Evolutionary conservation across 352 stramenopile genomes (phyloP).

Genomic region (Globisporangium nunn): DNA sequence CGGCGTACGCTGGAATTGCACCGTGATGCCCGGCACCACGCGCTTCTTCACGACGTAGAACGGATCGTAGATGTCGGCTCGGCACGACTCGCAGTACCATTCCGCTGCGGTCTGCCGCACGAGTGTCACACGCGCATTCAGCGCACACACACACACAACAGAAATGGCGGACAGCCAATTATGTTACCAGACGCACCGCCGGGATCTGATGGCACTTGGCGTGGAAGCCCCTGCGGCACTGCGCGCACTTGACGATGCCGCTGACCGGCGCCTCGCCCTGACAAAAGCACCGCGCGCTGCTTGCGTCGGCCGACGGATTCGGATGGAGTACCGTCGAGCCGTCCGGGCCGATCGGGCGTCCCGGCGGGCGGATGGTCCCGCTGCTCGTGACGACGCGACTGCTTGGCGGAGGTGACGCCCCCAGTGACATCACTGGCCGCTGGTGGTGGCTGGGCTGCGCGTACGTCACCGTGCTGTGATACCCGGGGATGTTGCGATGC

Average conservation of each 20-base stretch:
- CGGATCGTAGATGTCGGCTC: slow-evolving; percentile 59
- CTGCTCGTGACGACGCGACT: neutral
- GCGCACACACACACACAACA: neutral
- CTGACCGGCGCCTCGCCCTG: slow-evolving; percentile 12
- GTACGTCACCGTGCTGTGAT: slow-evolving; percentile 3
- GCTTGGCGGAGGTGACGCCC: slow-evolving; percentile 1
- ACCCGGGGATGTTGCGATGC: slow-evolving; percentile 11
- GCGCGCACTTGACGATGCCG: slow-evolving; percentile 40
- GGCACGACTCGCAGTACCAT: slow-evolving; percentile 74
- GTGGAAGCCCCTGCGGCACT: slow-evolving; percentile 56
- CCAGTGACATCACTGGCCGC: neutral
- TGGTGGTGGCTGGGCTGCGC: slow-evolving; percentile 6
- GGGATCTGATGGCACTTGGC: slow-evolving; percentile 73
- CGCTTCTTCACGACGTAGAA: slow-evolving; percentile 61
- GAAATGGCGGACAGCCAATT: neutral
- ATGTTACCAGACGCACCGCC: slow-evolving; percentile 19
- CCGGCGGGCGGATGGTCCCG: neutral
- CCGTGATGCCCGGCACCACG: slow-evolving; percentile 41
- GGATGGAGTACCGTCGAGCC: slow-evolving; percentile 13
- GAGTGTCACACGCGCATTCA: neutral
- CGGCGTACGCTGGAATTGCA: slow-evolving; percentile 51
- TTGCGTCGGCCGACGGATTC: slow-evolving; percentile 22
- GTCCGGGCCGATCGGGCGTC: slow-evolving; percentile 1
- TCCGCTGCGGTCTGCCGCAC: slow-evolving; percentile 26
- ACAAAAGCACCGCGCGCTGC: slow-evolving; percentile 62